A percentile compares a stretch with the other conserved stretches of the same genome.
Evolutionary conservation across 2,329 filamentous ascomycete species (phyloP).

Genomic region (Coniella vitis): DNA sequence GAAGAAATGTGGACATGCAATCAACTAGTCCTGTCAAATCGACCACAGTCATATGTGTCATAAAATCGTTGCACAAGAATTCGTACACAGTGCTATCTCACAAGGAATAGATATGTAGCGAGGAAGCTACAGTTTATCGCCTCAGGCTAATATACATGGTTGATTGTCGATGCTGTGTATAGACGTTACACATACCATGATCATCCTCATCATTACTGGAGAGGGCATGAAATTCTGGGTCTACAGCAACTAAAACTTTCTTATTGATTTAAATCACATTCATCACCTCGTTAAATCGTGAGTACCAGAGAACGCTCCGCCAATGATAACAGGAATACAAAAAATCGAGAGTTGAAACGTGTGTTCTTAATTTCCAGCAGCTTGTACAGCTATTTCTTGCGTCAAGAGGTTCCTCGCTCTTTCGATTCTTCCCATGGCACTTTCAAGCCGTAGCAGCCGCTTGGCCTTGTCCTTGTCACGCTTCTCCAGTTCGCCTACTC

Average conservation of each 20-base stretch:
- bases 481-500: slow-evolving; percentile 60
- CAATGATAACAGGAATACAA: background rate
- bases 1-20: too few relatives aligned
- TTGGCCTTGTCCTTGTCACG: slow-evolving; percentile 64
- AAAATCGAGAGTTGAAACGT: background rate
- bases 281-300: background rate
- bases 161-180: too few relatives aligned
- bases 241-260: background rate
- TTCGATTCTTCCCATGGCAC: slow-evolving; percentile 64
- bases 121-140: too few relatives aligned
- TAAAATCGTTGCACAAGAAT: too few relatives aligned
- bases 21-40: too few relatives aligned
- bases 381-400: slow-evolving; percentile 18
- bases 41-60: too few relatives aligned
- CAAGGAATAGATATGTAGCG: too few relatives aligned
- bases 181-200: too few relatives aligned
- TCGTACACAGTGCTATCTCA: too few relatives aligned
- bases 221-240: background rate
- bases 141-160: too few relatives aligned
- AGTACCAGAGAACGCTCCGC: background rate
- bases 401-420: slow-evolving; percentile 57
- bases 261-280: background rate
- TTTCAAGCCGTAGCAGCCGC: slow-evolving; percentile 64
- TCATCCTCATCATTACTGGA: background rate
- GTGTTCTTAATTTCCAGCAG: slow-evolving; percentile 6